A percentile compares a stretch with the other conserved stretches of the same genome.
Conservation (phyloP, 2,329 filamentous ascomycete species). For the Sarocladiaceae sp. region DNA sequence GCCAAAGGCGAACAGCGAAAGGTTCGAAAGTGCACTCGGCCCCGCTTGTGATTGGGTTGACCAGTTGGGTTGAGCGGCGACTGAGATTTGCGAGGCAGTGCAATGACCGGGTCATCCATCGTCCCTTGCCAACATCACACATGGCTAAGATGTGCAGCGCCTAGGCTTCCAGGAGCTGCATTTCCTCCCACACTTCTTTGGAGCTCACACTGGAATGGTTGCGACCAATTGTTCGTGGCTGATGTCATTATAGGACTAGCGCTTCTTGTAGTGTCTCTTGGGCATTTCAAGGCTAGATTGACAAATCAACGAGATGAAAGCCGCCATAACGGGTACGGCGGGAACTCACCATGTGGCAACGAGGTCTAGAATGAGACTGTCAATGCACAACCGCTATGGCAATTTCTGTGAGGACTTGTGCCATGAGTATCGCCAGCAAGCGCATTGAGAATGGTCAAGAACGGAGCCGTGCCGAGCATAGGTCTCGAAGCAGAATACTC, state of each 20-base stretch:
- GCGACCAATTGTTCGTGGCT: not conserved
- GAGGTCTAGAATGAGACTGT: not conserved
- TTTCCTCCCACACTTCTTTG: not conserved
- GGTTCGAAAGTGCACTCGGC: not conserved
- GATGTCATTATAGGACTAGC: conserved; percentile 6
- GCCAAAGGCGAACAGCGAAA: not conserved
- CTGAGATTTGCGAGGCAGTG: conserved; percentile 1
- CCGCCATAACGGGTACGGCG: not conserved
- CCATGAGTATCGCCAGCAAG: no score
- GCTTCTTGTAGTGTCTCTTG: no score
- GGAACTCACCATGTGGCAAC: not conserved
- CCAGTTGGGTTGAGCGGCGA: not conserved
- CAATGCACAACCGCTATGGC: not conserved
- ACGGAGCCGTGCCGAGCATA: no score
- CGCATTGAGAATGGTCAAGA: no score
- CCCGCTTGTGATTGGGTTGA: not conserved
- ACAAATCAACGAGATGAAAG: not conserved
- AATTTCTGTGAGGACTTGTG: no score
- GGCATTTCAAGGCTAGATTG: conserved; percentile 1
- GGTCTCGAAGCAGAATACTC: no score
- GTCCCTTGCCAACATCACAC: not conserved
- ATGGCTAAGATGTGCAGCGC: not conserved
- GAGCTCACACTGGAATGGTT: not conserved
- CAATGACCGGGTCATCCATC: conserved; percentile 6
- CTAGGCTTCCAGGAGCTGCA: not conserved